phyloP scores from a whole-genome alignment of 176 grass and related monocot genomes.

The Zoysia pacifica region DNA sequence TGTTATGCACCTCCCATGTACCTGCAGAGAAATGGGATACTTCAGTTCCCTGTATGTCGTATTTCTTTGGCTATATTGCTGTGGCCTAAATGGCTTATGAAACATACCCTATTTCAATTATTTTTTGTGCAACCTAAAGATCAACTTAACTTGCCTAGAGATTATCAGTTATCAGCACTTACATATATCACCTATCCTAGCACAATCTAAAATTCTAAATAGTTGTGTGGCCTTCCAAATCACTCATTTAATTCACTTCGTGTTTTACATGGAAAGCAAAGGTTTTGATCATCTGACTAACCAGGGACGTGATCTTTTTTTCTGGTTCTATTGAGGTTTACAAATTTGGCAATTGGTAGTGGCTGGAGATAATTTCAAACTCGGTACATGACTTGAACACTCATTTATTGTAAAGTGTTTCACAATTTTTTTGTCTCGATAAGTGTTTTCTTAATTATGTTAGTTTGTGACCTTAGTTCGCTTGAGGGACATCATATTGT shows the following conservation, averaged over 20 bases:
- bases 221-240: not conserved
- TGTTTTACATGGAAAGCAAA: not conserved
- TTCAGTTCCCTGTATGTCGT: not conserved
- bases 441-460: not conserved
- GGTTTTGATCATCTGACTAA: constrained; percentile 1
- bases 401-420: not conserved
- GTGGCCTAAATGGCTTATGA: not conserved
- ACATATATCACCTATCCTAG: not conserved
- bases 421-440: not conserved
- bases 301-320: constrained; percentile 80
- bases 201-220: not conserved
- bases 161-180: not conserved
- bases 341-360: constrained; percentile 78
- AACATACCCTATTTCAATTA: not conserved
- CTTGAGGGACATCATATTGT: not conserved
- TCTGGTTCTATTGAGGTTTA: constrained; percentile 66
- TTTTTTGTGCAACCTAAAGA: not conserved
- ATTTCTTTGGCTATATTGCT: not conserved
- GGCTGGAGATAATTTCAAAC: constrained; percentile 53
- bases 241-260: not conserved
- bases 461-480: not conserved
- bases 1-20: not conserved
- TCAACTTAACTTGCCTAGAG: too few species aligned
- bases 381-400: constrained; percentile 48
- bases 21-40: not conserved